phyloP scores from a whole-genome alignment of 116 monocot species.

The Trichopus zeylanicus region DNA sequence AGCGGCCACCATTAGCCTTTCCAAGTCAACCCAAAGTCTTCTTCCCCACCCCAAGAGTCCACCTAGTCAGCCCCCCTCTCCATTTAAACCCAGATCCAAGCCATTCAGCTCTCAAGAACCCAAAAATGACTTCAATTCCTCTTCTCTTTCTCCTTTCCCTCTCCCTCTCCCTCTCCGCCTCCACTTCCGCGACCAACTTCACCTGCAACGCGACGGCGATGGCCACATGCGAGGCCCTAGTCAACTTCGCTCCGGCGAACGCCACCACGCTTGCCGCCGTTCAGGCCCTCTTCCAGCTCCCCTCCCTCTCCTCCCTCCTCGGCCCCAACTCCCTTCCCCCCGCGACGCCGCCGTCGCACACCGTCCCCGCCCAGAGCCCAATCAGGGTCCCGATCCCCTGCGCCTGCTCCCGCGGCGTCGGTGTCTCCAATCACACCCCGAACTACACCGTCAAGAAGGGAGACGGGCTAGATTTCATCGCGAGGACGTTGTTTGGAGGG shows the following conservation, averaged over 20 bases:
- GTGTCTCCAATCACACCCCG: background rate
- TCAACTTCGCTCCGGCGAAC: slow-evolving; percentile 25
- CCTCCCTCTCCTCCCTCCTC: slow-evolving; percentile 25
- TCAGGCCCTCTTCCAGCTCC: slow-evolving; percentile 29
- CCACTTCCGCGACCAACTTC: background rate
- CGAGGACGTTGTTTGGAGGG: background rate
- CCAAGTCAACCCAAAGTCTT: too few relatives aligned
- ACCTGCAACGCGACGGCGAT: slow-evolving; percentile 16
- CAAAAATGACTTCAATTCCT: background rate
- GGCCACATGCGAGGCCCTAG: slow-evolving; percentile 21
- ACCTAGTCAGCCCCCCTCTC: too few relatives aligned
- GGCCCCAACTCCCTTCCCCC: slow-evolving; percentile 35
- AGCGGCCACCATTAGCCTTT: too few relatives aligned
- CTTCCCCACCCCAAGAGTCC: too few relatives aligned
- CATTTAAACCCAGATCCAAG: background rate
- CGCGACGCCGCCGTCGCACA: background rate
- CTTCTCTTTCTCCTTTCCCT: background rate
- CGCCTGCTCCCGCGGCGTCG: slow-evolving; percentile 5
- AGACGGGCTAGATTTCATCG: slow-evolving; percentile 3
- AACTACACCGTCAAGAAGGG: slow-evolving; percentile 5
- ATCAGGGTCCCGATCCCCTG: slow-evolving; percentile 11
- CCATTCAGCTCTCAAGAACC: background rate
- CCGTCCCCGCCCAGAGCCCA: background rate
- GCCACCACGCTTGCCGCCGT: slow-evolving; percentile 32
- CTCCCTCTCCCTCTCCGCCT: background rate